Conservation (phyloP, 2,329 filamentous ascomycete genomes). For the Fusarium continuum region DNA sequence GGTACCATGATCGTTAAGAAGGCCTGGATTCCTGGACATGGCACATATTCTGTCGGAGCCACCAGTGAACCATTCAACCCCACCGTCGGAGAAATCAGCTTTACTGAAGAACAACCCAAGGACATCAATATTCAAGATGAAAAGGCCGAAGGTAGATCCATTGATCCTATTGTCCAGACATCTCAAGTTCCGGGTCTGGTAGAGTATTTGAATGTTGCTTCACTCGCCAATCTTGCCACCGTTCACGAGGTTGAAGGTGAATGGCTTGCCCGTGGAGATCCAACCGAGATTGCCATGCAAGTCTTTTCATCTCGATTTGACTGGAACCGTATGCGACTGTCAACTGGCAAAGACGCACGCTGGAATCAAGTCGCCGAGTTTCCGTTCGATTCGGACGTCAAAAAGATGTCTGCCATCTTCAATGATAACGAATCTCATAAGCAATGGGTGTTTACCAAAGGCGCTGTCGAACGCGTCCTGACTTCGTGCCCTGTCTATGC, state of each 20-base stretch:
- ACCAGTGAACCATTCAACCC: slow-evolving; percentile 68
- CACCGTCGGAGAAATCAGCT: slow-evolving; percentile 57
- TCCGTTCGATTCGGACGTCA: slow-evolving; percentile 78
- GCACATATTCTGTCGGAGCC: slow-evolving; percentile 57
- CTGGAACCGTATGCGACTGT: slow-evolving; percentile 65
- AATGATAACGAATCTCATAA: slow-evolving; percentile 51
- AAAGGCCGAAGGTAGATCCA: slow-evolving; percentile 41
- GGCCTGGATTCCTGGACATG: slow-evolving; percentile 60
- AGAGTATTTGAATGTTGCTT: slow-evolving; percentile 69
- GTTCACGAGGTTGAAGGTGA: slow-evolving; percentile 63
- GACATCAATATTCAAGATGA: slow-evolving; percentile 46
- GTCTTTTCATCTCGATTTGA: slow-evolving; percentile 76
- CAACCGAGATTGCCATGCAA: slow-evolving; percentile 75
- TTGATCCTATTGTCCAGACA: slow-evolving; percentile 47
- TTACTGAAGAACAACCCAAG: slow-evolving; percentile 50
- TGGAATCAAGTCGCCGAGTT: slow-evolving; percentile 73
- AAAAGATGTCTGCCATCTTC: slow-evolving; percentile 80
- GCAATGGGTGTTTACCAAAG: slow-evolving; percentile 68
- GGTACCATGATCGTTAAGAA: slow-evolving; percentile 64
- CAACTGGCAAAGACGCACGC: slow-evolving; percentile 57
- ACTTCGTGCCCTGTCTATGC: slow-evolving; percentile 66
- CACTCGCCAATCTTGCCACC: slow-evolving; percentile 71
- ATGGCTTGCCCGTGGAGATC: slow-evolving; percentile 73
- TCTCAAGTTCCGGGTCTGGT: slow-evolving; percentile 59
- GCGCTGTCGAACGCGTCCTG: slow-evolving; percentile 75